Percentiles rank a stretch among this genome's conserved stretches.
phyloP scores from a whole-genome alignment of 345 rosid species.

The Geranium rotundifolium region DNA sequence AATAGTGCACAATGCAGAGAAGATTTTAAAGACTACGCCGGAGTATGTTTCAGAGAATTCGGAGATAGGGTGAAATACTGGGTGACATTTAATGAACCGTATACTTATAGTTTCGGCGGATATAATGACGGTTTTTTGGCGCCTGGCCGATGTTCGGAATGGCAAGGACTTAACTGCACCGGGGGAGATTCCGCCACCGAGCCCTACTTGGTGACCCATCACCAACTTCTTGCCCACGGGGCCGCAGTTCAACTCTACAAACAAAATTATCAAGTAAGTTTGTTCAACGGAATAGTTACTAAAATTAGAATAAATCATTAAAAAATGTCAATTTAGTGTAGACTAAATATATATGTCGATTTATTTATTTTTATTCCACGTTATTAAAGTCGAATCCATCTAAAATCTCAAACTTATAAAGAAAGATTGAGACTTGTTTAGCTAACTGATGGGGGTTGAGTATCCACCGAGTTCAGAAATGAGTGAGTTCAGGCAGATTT shows the following conservation, averaged over 20 bases:
- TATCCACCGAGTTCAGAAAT: too few species aligned
- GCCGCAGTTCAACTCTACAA: conserved; percentile 24
- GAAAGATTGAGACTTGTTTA: too few species aligned
- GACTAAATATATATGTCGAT: too few species aligned
- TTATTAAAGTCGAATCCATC: too few species aligned
- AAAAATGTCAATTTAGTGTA: too few species aligned
- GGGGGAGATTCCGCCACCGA: conserved; percentile 38
- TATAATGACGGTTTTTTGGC: conserved; percentile 18
- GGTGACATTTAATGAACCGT: conserved; percentile 50
- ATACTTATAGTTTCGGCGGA: conserved; percentile 15
- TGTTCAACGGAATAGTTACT: too few species aligned
- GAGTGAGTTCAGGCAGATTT: too few species aligned
- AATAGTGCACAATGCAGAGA: conserved; percentile 8
- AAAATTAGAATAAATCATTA: too few species aligned
- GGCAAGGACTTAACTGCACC: conserved; percentile 20
- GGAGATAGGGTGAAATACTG: conserved; percentile 56
- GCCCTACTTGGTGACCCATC: conserved; percentile 35
- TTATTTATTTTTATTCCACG: too few species aligned
- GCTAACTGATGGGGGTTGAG: too few species aligned
- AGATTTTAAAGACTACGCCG: conserved; percentile 30
- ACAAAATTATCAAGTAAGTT: conserved; percentile 23
- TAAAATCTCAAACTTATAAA: too few species aligned
- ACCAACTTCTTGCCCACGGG: conserved; percentile 45
- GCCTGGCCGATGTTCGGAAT: conserved; percentile 38
- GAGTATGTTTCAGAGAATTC: conserved; percentile 28